A percentile compares a stretch with the other conserved stretches of the same genome.
Conservation (phyloP, 176 grass and related monocot genomes). For the Metroxylon sagu region DNA sequence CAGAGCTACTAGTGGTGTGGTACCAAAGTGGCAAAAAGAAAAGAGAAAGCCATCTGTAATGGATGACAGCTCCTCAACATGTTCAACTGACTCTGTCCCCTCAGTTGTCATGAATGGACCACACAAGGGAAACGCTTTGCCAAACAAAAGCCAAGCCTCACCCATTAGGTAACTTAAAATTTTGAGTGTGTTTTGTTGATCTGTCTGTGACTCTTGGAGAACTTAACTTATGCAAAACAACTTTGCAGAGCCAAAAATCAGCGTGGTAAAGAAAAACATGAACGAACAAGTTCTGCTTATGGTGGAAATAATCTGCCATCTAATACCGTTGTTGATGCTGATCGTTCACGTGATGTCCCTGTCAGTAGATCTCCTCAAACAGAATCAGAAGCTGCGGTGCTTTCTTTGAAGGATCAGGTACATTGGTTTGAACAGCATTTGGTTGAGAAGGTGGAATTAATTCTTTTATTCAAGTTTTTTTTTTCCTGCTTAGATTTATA, state of each 20-base stretch:
- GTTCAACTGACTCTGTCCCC: slow-evolving; percentile 73
- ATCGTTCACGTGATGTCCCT: slow-evolving; percentile 16
- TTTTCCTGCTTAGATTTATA: too few relatives aligned
- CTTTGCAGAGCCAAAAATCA: slow-evolving; percentile 41
- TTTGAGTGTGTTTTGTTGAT: neutral
- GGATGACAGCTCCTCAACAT: slow-evolving; percentile 85
- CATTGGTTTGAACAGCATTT: too few relatives aligned
- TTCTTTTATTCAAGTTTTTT: too few relatives aligned
- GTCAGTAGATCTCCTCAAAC: slow-evolving; percentile 26
- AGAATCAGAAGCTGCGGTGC: slow-evolving; percentile 23
- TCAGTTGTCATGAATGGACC: slow-evolving; percentile 49
- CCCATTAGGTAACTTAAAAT: slow-evolving; percentile 54
- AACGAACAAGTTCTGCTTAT: slow-evolving; percentile 19
- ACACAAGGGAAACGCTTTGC: slow-evolving; percentile 48
- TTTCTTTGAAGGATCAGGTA: too few relatives aligned
- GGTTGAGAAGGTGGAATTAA: too few relatives aligned
- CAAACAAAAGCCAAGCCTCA: slow-evolving; percentile 53
- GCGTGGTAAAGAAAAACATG: slow-evolving; percentile 44
- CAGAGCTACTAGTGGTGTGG: slow-evolving; percentile 32
- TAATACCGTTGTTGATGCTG: slow-evolving; percentile 33
- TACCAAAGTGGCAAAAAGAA: slow-evolving; percentile 55
- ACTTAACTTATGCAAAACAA: too few relatives aligned
- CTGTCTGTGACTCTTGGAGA: neutral
- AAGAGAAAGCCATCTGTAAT: slow-evolving; percentile 44
- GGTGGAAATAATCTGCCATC: slow-evolving; percentile 27